phyloP scores from a whole-genome alignment of 345 rosid species.

The Camelina sativa region DNA sequence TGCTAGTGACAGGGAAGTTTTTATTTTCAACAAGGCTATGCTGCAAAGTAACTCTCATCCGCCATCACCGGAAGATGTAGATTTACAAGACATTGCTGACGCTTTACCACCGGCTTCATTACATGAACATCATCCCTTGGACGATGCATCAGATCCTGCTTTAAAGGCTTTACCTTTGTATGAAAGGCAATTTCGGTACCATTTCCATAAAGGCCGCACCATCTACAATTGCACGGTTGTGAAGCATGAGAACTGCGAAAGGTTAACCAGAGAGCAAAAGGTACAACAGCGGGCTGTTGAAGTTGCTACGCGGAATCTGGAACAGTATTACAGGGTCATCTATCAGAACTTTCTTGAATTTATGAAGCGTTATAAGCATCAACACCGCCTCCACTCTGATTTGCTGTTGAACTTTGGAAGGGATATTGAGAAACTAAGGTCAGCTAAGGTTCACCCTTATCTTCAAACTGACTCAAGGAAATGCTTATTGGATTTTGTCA shows the following conservation, averaged over 20 bases:
- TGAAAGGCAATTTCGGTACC: constrained; percentile 86
- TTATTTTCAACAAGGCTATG: constrained; percentile 76
- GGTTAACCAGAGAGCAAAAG: constrained; percentile 78
- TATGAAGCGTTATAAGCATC: constrained; percentile 83
- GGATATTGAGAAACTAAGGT: constrained; percentile 82
- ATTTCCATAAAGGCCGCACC: constrained; percentile 63
- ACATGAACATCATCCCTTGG: constrained; percentile 76
- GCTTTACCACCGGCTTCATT: constrained; percentile 56
- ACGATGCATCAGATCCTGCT: constrained; percentile 90
- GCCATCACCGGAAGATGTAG: constrained; percentile 69
- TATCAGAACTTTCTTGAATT: constrained; percentile 77
- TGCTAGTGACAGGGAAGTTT: constrained; percentile 64
- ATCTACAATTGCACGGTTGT: constrained; percentile 63
- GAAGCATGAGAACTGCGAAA: constrained; percentile 61
- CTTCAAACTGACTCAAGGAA: constrained; percentile 62
- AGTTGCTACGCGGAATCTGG: constrained; percentile 78
- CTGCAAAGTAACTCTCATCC: constrained; percentile 65
- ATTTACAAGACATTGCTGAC: constrained; percentile 57
- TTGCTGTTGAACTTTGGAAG: constrained; percentile 67
- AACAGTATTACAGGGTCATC: constrained; percentile 79
- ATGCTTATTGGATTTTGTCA: constrained; percentile 78
- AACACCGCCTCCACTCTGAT: constrained; percentile 75
- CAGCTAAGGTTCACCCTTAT: constrained; percentile 72
- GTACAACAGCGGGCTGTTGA: constrained; percentile 94
- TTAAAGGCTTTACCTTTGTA: constrained; percentile 91